phyloP scores from a whole-genome alignment of 2,329 filamentous ascomycete species.

The Trichoderma endophyticum region DNA sequence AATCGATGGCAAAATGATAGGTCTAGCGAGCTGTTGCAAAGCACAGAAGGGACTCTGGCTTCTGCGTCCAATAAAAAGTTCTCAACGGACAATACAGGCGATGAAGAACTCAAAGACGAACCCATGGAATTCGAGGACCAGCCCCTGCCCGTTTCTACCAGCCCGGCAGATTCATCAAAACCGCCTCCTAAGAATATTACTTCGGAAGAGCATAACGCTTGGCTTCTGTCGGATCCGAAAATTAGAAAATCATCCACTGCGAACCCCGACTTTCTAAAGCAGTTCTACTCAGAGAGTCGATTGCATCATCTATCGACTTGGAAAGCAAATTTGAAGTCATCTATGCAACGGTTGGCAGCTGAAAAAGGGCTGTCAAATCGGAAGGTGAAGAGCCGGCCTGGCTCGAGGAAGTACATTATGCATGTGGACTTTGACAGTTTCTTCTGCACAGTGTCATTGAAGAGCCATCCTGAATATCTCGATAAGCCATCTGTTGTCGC shows the following conservation, averaged over 20 bases:
- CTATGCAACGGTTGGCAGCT: constrained; percentile 74
- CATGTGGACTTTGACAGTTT: constrained; percentile 99
- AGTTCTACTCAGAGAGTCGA: constrained; percentile 92
- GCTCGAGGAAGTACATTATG: constrained; percentile 75
- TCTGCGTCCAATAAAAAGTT: background rate
- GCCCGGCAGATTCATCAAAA: constrained; percentile 11
- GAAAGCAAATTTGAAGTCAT: constrained; percentile 91
- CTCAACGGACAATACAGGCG: background rate
- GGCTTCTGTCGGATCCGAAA: constrained; percentile 77
- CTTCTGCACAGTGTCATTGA: constrained; percentile 87
- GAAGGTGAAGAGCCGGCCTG: constrained; percentile 52
- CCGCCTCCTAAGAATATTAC: constrained; percentile 62
- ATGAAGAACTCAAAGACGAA: background rate
- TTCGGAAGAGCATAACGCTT: constrained; percentile 88
- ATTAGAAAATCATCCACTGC: constrained; percentile 86
- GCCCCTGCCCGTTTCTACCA: background rate
- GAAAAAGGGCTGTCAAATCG: constrained; percentile 56
- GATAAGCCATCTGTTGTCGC: constrained; percentile 86
- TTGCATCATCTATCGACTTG: constrained; percentile 93
- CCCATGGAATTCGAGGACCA: background rate
- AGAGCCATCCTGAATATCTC: constrained; percentile 69
- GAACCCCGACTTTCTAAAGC: constrained; percentile 88
- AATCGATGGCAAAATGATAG: background rate
- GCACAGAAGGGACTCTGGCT: no score
- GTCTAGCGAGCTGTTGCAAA: background rate